Conservation (phyloP, 805 yeast species). For the Monosporozyma siamensis region DNA sequence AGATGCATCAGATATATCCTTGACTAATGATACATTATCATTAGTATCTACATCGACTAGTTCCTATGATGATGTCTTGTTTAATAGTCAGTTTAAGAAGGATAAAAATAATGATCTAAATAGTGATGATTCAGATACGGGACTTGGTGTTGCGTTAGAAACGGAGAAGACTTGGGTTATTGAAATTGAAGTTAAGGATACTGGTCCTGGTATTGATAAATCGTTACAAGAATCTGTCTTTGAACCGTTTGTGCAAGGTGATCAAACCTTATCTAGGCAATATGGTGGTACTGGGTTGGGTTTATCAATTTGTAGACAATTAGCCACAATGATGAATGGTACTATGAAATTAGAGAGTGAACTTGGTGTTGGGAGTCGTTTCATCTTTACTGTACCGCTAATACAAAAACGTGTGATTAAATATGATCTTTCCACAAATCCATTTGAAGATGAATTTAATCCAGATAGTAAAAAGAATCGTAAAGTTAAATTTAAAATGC, state of each 20-base stretch:
- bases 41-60: slow-evolving; percentile 22
- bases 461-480: slow-evolving; percentile 42
- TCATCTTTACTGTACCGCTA: slow-evolving; percentile 70
- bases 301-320: slow-evolving; percentile 76
- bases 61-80: slow-evolving; percentile 37
- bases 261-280: slow-evolving; percentile 81
- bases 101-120: slow-evolving; percentile 16
- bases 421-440: slow-evolving; percentile 28
- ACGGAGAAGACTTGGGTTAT: slow-evolving; percentile 32
- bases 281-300: slow-evolving; percentile 97
- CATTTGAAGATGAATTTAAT: slow-evolving; percentile 63
- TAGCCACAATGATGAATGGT: slow-evolving; percentile 88
- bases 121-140: slow-evolving; percentile 17
- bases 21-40: slow-evolving; percentile 6
- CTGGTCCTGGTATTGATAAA: slow-evolving; percentile 90
- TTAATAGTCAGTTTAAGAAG: slow-evolving; percentile 36
- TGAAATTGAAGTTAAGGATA: slow-evolving; percentile 64
- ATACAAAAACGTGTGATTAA: slow-evolving; percentile 39
- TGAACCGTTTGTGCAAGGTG: slow-evolving; percentile 97
- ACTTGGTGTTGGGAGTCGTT: slow-evolving; percentile 77
- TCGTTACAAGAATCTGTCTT: slow-evolving; percentile 75
- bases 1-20: neutral
- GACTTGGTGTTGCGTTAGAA: slow-evolving; percentile 18
- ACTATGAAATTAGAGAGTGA: slow-evolving; percentile 63
- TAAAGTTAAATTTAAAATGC: slow-evolving; percentile 32